phyloP scores from a whole-genome alignment of 2,329 filamentous ascomycete genomes.

The Aureobasidium uvarum region DNA sequence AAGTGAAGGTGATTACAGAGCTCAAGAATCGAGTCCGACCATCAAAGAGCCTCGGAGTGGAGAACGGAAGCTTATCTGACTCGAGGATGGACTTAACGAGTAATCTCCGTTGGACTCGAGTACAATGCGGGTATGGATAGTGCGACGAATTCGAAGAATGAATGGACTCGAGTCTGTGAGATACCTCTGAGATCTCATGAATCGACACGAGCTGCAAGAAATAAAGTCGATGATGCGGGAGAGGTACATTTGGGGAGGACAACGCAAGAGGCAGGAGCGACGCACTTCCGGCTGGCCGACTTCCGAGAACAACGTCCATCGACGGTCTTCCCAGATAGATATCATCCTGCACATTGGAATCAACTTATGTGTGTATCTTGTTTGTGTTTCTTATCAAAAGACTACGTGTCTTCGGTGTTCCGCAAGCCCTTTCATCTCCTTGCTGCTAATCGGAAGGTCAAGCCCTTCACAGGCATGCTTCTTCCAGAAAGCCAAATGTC shows the following conservation, averaged over 20 bases:
- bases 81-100: slow-evolving; percentile 1
- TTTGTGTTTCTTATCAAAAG: not conserved
- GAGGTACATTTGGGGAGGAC: not conserved
- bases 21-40: not conserved
- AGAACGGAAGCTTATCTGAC: slow-evolving; percentile 17
- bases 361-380: not conserved
- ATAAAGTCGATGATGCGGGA: not conserved
- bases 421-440: not conserved
- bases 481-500: slow-evolving; percentile 31
- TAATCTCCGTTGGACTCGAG: slow-evolving; percentile 1
- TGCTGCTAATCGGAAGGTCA: not conserved
- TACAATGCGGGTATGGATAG: not conserved
- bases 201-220: not conserved
- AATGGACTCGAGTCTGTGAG: not conserved
- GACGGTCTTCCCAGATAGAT: not conserved
- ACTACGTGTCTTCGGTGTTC: not conserved
- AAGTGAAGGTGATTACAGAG: slow-evolving; percentile 7
- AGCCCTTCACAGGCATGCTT: not conserved
- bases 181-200: not conserved
- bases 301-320: not conserved
- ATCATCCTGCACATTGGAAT: too few relatives aligned
- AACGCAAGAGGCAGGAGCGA: not conserved
- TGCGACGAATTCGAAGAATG: not conserved
- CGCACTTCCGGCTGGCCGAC: not conserved
- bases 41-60: slow-evolving; percentile 23